These are phyloP conservation scores for Coleophoma cylindrospora DNA, from an alignment of 2,329 filamentous ascomycete genomes.

Conservation along the genomic window DNA sequence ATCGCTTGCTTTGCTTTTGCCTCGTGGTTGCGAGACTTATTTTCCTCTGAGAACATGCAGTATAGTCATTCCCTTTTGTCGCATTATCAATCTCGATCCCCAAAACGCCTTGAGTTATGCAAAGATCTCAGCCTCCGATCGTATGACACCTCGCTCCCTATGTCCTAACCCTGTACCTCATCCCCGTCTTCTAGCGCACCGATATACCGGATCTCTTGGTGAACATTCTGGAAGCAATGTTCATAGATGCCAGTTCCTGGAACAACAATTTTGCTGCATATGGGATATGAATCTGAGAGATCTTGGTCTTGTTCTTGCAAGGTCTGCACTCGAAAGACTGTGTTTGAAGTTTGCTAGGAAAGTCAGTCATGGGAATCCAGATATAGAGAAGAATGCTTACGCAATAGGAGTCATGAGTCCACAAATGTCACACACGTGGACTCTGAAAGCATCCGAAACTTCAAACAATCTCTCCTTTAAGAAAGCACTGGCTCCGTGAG, in stretches of 20 bases:
- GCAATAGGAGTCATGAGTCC: slow-evolving; percentile 98
- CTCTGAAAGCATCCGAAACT: slow-evolving; percentile 94
- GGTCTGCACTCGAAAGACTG: slow-evolving; percentile 94
- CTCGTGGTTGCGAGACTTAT: neutral
- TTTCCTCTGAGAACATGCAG: slow-evolving; percentile 7
- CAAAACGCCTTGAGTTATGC: slow-evolving; percentile 1
- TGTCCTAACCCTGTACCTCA: neutral
- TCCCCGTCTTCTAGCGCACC: slow-evolving; percentile 45
- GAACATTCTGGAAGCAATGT: slow-evolving; percentile 96
- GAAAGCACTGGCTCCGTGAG: slow-evolving; percentile 96
- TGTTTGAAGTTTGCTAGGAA: slow-evolving; percentile 77
- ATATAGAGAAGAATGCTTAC: slow-evolving; percentile 53
- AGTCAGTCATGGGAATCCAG: slow-evolving; percentile 27
- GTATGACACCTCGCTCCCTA: neutral
- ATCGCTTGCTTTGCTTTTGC: neutral
- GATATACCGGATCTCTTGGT: slow-evolving; percentile 76
- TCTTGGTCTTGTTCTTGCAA: slow-evolving; percentile 98
- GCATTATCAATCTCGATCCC: slow-evolving; percentile 1
- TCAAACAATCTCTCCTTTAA: slow-evolving; percentile 96
- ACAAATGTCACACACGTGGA: slow-evolving; percentile 98
- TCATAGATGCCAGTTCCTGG: slow-evolving; percentile 97
- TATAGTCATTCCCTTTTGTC: slow-evolving; percentile 4
- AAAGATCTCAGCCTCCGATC: neutral
- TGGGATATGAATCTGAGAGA: slow-evolving; percentile 95
- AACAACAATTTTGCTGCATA: slow-evolving; percentile 98